Evolutionary conservation across 805 yeast genomes (phyloP).

Genomic region (Ogataea glucozyma): DNA sequence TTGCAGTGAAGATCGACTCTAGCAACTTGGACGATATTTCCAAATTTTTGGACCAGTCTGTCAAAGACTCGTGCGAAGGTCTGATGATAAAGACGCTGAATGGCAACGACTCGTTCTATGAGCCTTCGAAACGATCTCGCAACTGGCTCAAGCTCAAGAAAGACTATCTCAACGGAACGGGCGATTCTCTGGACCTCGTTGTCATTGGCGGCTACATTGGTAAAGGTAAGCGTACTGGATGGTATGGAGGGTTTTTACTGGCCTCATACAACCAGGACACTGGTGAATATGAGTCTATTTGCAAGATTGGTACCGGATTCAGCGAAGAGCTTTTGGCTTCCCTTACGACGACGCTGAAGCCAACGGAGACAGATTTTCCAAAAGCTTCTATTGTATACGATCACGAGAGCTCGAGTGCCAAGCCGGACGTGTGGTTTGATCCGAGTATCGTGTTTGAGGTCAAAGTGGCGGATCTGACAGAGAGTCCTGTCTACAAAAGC

Average conservation of each 20-base stretch:
- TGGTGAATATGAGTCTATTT: conserved; percentile 91
- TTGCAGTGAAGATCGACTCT: conserved; percentile 74
- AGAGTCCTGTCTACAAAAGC: conserved; percentile 88
- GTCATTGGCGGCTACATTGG: conserved; percentile 95
- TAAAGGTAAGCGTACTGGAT: conserved; percentile 90
- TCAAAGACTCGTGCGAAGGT: conserved; percentile 91
- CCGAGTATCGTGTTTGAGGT: conserved; percentile 86
- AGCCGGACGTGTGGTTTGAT: conserved; percentile 94
- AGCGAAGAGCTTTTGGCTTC: conserved; percentile 76
- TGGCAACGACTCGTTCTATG: conserved; percentile 79
- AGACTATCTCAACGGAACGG: conserved; percentile 92
- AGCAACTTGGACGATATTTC: conserved; percentile 75
- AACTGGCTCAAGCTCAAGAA: conserved; percentile 96
- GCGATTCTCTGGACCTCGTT: conserved; percentile 91
- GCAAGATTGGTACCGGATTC: conserved; percentile 97
- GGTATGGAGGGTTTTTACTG: conserved; percentile 90
- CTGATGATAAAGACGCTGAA: conserved; percentile 90
- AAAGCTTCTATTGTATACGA: conserved; percentile 70
- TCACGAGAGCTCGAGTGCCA: conserved; percentile 56
- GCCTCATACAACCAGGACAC: conserved; percentile 90
- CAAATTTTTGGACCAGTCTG: conserved; percentile 80
- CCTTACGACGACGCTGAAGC: conserved; percentile 60
- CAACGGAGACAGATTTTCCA: conserved; percentile 65
- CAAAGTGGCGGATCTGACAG: conserved; percentile 83
- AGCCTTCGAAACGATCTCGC: conserved; percentile 91